Percentiles rank a stretch among this genome's conserved stretches.
phyloP scores from a whole-genome alignment of 352 stramenopile genomes.

The Globisporangium nagaii region DNA sequence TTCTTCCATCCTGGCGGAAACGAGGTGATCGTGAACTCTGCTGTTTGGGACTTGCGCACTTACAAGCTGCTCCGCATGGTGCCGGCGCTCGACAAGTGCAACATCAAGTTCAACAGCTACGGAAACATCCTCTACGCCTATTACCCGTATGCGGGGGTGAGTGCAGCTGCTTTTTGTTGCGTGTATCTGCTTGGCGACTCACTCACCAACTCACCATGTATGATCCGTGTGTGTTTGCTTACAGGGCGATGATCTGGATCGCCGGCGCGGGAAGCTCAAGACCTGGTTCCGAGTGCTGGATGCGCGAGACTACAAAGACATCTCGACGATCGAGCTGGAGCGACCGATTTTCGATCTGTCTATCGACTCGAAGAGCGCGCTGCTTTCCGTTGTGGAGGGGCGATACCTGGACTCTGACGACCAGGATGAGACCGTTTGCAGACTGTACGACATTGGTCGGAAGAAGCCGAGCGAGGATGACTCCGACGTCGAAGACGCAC shows the following conservation, averaged over 20 bases:
- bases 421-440: conserved; percentile 76
- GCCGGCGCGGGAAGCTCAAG: conserved; percentile 60
- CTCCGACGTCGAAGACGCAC: conserved; percentile 77
- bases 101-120: conserved; percentile 63
- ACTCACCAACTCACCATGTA: background rate
- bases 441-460: conserved; percentile 83
- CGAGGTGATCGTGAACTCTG: conserved; percentile 87
- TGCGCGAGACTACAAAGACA: conserved; percentile 78
- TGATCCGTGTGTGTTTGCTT: conserved; percentile 1
- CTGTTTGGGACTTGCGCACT: conserved; percentile 87
- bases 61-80: conserved; percentile 82
- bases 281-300: conserved; percentile 85
- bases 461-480: conserved; percentile 84
- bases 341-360: conserved; percentile 69
- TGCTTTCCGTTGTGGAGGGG: conserved; percentile 71
- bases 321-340: conserved; percentile 77
- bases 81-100: conserved; percentile 82
- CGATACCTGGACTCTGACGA: conserved; percentile 56
- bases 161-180: conserved; percentile 10
- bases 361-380: conserved; percentile 56
- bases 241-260: conserved; percentile 54
- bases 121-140: conserved; percentile 81
- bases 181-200: background rate
- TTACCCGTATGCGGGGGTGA: conserved; percentile 60
- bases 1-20: conserved; percentile 87